Evolutionary conservation across 352 stramenopile species (phyloP).

Genomic region (Globisporangium barbulae): DNA sequence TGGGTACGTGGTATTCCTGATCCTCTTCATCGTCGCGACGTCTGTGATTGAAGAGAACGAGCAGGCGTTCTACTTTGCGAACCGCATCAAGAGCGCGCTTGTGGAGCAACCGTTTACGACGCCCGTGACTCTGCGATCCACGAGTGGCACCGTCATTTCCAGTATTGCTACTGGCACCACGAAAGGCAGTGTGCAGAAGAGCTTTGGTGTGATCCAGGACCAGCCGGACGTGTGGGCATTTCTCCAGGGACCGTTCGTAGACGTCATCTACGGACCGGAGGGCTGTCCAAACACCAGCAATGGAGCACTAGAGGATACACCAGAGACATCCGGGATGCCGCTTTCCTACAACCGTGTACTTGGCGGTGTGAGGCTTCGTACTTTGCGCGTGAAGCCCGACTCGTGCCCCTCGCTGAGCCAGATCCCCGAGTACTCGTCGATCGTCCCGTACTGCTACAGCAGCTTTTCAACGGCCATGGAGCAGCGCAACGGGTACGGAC

Average conservation of each 20-base stretch:
- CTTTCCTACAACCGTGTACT: slow-evolving; percentile 50
- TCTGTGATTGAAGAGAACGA: slow-evolving; percentile 41
- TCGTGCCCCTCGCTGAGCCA: slow-evolving; percentile 45
- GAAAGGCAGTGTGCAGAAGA: slow-evolving; percentile 28
- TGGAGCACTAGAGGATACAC: slow-evolving; percentile 5
- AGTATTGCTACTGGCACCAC: neutral
- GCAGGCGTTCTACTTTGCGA: slow-evolving; percentile 63
- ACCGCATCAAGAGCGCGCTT: slow-evolving; percentile 46
- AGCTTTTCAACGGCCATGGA: slow-evolving; percentile 32
- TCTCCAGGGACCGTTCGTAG: slow-evolving; percentile 51
- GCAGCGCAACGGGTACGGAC: slow-evolving; percentile 45
- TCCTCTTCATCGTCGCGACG: slow-evolving; percentile 56
- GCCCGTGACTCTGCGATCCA: slow-evolving; percentile 8
- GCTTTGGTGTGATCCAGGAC: slow-evolving; percentile 52
- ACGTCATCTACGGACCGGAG: slow-evolving; percentile 43
- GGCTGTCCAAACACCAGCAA: slow-evolving; percentile 1
- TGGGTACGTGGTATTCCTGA: slow-evolving; percentile 46
- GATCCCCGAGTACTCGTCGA: slow-evolving; percentile 58
- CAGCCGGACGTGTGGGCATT: slow-evolving; percentile 61
- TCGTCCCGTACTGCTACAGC: slow-evolving; percentile 64
- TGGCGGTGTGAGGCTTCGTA: slow-evolving; percentile 50
- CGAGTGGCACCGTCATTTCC: slow-evolving; percentile 14
- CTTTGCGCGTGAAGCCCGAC: slow-evolving; percentile 48
- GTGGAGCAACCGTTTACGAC: slow-evolving; percentile 47
- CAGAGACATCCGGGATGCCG: slow-evolving; percentile 25